A percentile compares a stretch with the other conserved stretches of the same genome.
These are phyloP conservation scores for Pterulicium gracile DNA, from an alignment of 1,284 basidiomycete genomes.

Conservation along the genomic window DNA sequence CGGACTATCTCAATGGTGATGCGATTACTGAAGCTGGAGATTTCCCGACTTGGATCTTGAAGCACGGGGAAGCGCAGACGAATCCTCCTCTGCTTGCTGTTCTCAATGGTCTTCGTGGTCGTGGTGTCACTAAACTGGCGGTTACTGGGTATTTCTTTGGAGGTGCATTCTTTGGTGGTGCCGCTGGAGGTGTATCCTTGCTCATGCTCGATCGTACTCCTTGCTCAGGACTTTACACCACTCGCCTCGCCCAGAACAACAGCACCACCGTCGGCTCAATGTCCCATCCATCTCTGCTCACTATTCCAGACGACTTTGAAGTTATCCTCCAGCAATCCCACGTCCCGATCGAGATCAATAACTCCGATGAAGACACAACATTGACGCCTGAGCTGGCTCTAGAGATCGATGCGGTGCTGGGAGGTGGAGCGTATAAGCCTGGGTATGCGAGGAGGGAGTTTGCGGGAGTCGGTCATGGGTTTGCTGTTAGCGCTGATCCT, in stretches of 20 bases:
- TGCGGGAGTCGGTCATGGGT: slow-evolving; percentile 14
- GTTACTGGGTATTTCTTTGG: slow-evolving; percentile 16
- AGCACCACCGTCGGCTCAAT: slow-evolving; percentile 19
- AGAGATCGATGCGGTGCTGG: slow-evolving; percentile 18
- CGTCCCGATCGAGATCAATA: slow-evolving; percentile 15
- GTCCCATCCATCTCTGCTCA: slow-evolving; percentile 26
- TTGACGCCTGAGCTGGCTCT: slow-evolving; percentile 13
- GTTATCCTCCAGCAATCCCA: slow-evolving; percentile 4
- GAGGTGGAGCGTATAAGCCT: slow-evolving; percentile 13
- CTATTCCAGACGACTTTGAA: slow-evolving; percentile 23
- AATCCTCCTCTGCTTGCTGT: slow-evolving; percentile 12
- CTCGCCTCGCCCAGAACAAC: slow-evolving; percentile 20
- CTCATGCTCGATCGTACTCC: background rate
- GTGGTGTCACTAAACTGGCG: slow-evolving; percentile 12
- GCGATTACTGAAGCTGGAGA: background rate
- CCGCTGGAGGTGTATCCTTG: too few species aligned
- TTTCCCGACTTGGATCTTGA: slow-evolving; percentile 5
- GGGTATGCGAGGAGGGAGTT: slow-evolving; percentile 10
- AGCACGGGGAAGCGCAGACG: slow-evolving; percentile 8
- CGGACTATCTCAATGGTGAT: slow-evolving; percentile 6
- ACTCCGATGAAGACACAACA: slow-evolving; percentile 12
- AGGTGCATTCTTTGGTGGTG: too few species aligned
- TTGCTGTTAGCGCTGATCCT: slow-evolving; percentile 19
- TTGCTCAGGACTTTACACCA: slow-evolving; percentile 15
- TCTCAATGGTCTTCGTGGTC: slow-evolving; percentile 10